These are phyloP conservation scores for Suhomyces vadensis DNA, from an alignment of 805 yeast genomes.

Conservation along the genomic window DNA sequence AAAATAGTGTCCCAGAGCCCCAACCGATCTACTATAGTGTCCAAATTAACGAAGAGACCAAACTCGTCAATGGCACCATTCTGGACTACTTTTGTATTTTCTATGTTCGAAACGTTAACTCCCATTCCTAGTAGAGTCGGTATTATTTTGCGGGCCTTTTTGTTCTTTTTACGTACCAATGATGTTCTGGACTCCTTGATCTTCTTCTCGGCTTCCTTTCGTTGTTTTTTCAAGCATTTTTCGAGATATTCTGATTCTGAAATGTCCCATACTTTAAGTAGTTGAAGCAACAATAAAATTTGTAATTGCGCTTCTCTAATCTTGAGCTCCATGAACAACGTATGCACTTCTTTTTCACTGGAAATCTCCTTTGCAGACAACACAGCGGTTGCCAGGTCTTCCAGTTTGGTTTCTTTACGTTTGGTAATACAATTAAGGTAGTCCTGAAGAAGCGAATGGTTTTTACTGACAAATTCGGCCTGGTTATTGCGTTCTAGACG, in stretches of 20 bases:
- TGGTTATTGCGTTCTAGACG: constrained; percentile 17
- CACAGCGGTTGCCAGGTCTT: not conserved
- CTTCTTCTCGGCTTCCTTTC: constrained; percentile 24
- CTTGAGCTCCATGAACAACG: constrained; percentile 43
- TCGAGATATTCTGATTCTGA: constrained; percentile 39
- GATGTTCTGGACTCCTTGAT: constrained; percentile 21
- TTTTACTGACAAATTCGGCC: constrained; percentile 19
- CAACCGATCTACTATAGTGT: constrained; percentile 51
- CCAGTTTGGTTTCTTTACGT: not conserved
- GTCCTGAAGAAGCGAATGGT: constrained; percentile 21
- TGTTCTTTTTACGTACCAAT: constrained; percentile 21
- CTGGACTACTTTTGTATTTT: not conserved
- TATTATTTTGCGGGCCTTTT: constrained; percentile 27
- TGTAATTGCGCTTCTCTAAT: constrained; percentile 60
- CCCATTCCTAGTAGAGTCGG: constrained; percentile 48
- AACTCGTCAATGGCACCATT: constrained; percentile 9
- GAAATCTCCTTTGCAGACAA: constrained; percentile 6
- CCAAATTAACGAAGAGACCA: constrained; percentile 30
- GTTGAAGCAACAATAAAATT: constrained; percentile 48
- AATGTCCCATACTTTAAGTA: constrained; percentile 34
- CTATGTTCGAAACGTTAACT: constrained; percentile 14
- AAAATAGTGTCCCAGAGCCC: constrained; percentile 54
- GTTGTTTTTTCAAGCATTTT: constrained; percentile 26
- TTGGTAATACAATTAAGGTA: not conserved
- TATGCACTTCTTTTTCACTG: constrained; percentile 22